Evolutionary conservation across 2,329 filamentous ascomycete species (phyloP), one percentile per base, ranked within the genome.

Genomic region (Xylaria hypoxylon): DNA sequence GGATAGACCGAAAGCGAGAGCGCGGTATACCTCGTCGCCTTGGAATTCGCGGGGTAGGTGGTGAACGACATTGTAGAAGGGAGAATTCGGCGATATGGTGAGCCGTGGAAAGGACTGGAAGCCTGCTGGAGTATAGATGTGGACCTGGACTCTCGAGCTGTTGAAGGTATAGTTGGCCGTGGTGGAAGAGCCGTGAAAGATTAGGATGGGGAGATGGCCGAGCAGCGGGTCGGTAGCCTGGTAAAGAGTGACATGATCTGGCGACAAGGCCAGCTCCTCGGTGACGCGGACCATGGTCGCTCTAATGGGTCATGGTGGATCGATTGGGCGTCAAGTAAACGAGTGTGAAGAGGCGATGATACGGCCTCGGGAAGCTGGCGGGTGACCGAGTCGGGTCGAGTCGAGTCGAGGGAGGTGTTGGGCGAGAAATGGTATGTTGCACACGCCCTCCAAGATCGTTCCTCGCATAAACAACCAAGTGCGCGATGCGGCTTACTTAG

Each of bases 101-200:
- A 99, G 89, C 74, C 95, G 93, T 67, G 92, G 90, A 78, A 95
- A 99, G 73, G 92, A 95, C 76, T 93, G 91, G 73, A 96, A 91
- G 71, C 96, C 96, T 70, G 93, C 94, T 2, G 93, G 89, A 68
- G 92, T 92, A 81, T 96, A 93, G 80, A 99, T 88, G 80, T 98
- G 96, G 70, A 96, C 88, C 82, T 98, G 95, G 72, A 98, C 94
- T 79, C 96, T 92, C 69, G 95, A 97, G 81, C 92, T 95, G 80
- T 93, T 96, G 75, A 90, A 89, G 55, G 89, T 93, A 71, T 91
- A 92, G 80, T 97, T 96, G 75, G 92, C 90, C 48, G 93, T 96
- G 33, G 94, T 94, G 52, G 95, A 95, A 17, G 94, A 89, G 15
- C 95, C 95, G 79, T 97, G 93, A 85, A 98, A 97, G 79, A 97